Conservation (phyloP, 139 green algal species). For the Chlorella sp. region DNA sequence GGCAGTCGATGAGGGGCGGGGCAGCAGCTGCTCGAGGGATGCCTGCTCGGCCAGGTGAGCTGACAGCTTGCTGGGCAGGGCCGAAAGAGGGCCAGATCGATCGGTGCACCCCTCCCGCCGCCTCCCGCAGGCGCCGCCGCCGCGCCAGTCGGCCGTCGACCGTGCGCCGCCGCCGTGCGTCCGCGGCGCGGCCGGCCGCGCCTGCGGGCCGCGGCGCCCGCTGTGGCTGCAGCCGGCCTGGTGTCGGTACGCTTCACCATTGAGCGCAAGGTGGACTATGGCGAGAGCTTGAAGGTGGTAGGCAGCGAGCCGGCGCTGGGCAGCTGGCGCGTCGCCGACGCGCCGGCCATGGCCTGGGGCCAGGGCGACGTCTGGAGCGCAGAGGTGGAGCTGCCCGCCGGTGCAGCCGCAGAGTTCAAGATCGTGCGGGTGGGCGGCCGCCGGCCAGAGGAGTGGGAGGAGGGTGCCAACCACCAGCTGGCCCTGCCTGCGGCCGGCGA, state of each 20-base stretch:
- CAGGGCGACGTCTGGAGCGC: constrained; percentile 56
- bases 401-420: constrained; percentile 54
- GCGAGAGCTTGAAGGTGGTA: constrained; percentile 32
- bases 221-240: background rate
- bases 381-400: constrained; percentile 40
- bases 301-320: constrained; percentile 43
- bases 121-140: background rate
- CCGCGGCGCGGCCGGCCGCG: background rate
- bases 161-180: background rate
- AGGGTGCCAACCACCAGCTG: constrained; percentile 62
- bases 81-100: background rate
- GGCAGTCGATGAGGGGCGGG: no score
- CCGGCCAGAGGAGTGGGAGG: constrained; percentile 55
- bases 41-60: background rate
- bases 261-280: constrained; percentile 23
- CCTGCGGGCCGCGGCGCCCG: background rate
- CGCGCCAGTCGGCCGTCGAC: background rate
- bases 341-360: constrained; percentile 45
- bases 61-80: background rate
- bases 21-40: no score
- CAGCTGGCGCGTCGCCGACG: constrained; percentile 38
- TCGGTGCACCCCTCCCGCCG: background rate
- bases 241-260: constrained; percentile 29
- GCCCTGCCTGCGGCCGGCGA: constrained; percentile 38
- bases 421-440: constrained; percentile 1